Evolutionary conservation across 2,329 filamentous ascomycete genomes (phyloP), one percentile per base, ranked within the genome.

Genomic region (Aspergillus floridensis): DNA sequence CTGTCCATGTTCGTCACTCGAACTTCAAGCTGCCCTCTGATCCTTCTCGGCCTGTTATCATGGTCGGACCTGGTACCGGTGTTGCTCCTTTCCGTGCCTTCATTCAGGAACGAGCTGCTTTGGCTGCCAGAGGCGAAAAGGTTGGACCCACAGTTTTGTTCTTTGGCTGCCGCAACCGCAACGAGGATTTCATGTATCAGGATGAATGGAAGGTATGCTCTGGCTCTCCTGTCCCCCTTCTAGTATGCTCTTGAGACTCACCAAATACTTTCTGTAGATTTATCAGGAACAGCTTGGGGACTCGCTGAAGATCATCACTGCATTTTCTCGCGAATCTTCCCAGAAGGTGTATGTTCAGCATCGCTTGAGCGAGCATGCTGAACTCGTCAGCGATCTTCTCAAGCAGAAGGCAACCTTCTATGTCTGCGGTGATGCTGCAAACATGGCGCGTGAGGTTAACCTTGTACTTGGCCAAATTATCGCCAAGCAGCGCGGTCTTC

Each of bases 1-100:
- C 95, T 3, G 91, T 99, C 14, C 95, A 99, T 73, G 88, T 99
- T 60, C 91, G 95, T 65, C 93, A 97, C 80, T 98, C 95, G 65
- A 99, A 98, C 82, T 99, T 99, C 86, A 98, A 98, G 82, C 86
- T 99, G 31, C 95, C 95, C 8, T 97, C 95, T 16, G 93, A 99
- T 70, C 92, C 95, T 4, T 86, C 89, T 52, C 96, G 96, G 79
- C 95, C 95, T 31, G 82, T 99, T 68, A 96, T 99, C 76, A 93
- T 97, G 88, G 87, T 98, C 68, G 95, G 95, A 24, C 95, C 95
- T 12, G 95, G 95, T 73, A 98, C 95, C 56, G 95, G 95, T 81
- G 92, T 97, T 57, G 95, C 95, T 26, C 95, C 95, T 19, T 97
- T 99, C 87, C 88, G 95, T 66, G 95, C 85, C 6, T 99, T 99